These are phyloP conservation scores for Tetrapisispora pingtungensis DNA, from an alignment of 805 yeast genomes.

Conservation along the genomic window DNA sequence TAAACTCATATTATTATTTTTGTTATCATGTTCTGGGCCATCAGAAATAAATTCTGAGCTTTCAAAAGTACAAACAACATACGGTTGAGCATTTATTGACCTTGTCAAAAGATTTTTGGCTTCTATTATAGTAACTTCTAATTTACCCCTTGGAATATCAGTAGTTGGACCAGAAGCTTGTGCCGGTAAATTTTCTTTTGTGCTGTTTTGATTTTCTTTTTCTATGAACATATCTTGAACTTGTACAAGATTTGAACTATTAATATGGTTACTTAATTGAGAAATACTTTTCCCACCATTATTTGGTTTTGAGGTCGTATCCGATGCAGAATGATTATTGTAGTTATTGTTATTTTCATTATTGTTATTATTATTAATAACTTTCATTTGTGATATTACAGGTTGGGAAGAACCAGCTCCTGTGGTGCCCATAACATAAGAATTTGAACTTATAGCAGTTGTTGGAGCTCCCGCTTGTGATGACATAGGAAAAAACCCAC, in stretches of 20 bases:
- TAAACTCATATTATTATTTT: constrained; percentile 5
- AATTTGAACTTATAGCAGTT: constrained; percentile 52
- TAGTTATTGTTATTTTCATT: not conserved
- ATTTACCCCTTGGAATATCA: constrained; percentile 63
- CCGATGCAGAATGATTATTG: constrained; percentile 3
- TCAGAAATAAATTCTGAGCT: constrained; percentile 82
- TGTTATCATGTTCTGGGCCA: constrained; percentile 44
- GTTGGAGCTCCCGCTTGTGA: constrained; percentile 51
- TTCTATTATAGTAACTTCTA: constrained; percentile 70
- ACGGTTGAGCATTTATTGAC: constrained; percentile 56
- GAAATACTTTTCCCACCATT: not conserved
- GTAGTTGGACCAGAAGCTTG: constrained; percentile 5
- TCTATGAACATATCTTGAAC: not conserved
- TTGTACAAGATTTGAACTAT: not conserved
- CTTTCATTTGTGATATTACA: constrained; percentile 29
- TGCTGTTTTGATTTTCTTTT: not conserved
- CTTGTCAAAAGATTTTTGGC: constrained; percentile 59
- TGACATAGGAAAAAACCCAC: constrained; percentile 27
- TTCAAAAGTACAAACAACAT: constrained; percentile 86
- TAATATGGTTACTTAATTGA: not conserved
- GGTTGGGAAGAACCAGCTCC: constrained; percentile 30
- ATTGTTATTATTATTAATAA: constrained; percentile 7
- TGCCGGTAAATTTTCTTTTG: not conserved
- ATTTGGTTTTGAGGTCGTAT: constrained; percentile 9
- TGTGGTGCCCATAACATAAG: constrained; percentile 63